Conservation (phyloP, 257 asterid species). For the Plectranthus barbatus region DNA sequence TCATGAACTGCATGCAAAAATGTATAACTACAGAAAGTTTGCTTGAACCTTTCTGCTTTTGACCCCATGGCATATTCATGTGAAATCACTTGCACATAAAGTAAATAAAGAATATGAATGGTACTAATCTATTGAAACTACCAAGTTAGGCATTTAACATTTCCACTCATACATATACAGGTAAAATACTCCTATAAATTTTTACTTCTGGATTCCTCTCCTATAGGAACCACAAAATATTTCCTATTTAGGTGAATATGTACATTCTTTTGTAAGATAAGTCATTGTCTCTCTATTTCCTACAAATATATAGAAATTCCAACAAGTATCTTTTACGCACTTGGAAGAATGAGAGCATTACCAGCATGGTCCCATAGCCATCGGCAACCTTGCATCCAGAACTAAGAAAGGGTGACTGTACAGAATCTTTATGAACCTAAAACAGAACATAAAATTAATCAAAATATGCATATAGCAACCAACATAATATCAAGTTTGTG, state of each 20-base stretch:
- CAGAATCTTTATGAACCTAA: constrained; percentile 78
- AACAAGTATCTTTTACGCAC: not conserved
- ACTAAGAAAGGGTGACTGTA: constrained; percentile 74
- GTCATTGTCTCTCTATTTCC: not conserved
- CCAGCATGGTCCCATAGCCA: constrained; percentile 96
- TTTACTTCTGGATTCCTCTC: not conserved
- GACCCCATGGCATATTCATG: no score
- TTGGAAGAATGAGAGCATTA: constrained; percentile 12
- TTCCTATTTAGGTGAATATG: not conserved
- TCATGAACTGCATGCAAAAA: no score
- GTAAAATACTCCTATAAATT: not conserved
- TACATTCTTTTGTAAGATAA: not conserved
- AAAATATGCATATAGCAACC: not conserved
- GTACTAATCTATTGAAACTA: not conserved
- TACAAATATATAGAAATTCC: not conserved
- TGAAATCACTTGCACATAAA: not conserved
- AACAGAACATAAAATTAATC: constrained; percentile 6
- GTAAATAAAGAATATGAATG: not conserved
- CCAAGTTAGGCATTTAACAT: not conserved
- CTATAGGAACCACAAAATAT: not conserved
- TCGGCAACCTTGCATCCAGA: constrained; percentile 96
- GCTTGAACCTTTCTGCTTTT: no score
- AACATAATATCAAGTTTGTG: not conserved
- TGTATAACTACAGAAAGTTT: no score
- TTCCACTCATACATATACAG: no score